Conservation (phyloP, 805 yeast genomes). For the Candida nanaspora region DNA sequence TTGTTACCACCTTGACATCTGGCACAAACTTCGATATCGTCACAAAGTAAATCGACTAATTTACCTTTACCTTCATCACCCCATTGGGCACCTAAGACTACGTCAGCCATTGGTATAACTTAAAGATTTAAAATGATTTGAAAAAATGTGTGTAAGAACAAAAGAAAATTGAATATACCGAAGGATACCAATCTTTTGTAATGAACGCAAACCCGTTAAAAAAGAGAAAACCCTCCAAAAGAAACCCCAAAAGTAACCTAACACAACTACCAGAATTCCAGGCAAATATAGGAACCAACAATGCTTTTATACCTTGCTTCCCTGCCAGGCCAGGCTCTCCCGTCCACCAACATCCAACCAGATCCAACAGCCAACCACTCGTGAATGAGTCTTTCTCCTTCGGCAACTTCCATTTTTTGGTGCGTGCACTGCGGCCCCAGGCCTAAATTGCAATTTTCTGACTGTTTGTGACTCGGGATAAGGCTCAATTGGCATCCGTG, state of each 20-base stretch:
- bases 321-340: too few species aligned
- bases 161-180: background rate
- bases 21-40: constrained; percentile 92
- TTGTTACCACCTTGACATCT: constrained; percentile 99
- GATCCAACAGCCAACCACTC: too few species aligned
- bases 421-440: too few species aligned
- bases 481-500: too few species aligned
- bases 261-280: background rate
- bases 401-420: too few species aligned
- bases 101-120: constrained; percentile 57
- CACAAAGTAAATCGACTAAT: constrained; percentile 91
- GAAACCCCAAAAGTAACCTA: background rate
- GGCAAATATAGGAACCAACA: background rate
- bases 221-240: background rate
- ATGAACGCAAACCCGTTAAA: constrained; percentile 2
- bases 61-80: constrained; percentile 99
- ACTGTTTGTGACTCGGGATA: too few species aligned
- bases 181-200: background rate
- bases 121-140: too few species aligned
- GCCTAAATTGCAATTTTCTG: too few species aligned
- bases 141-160: background rate
- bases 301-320: too few species aligned
- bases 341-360: too few species aligned
- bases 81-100: constrained; percentile 98
- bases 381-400: too few species aligned